Percentiles rank a stretch among this genome's conserved stretches.
Conservation (phyloP, 495 filamentous ascomycete genomes). For the Tetracladium setigerum region DNA sequence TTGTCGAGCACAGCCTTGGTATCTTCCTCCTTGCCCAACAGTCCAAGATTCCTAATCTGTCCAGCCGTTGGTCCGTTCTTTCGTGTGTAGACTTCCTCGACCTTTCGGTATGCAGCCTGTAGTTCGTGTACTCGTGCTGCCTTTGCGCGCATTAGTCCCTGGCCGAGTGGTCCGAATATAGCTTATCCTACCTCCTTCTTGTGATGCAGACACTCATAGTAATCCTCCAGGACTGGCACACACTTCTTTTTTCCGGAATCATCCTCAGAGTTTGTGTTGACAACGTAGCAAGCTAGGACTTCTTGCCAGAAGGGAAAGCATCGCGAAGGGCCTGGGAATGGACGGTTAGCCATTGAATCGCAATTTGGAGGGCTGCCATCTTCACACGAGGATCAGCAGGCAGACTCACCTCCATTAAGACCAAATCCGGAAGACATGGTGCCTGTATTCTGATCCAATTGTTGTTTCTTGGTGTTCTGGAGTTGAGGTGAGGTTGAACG, state of each 20-base stretch:
- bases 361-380: not conserved
- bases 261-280: slow-evolving; percentile 68
- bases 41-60: slow-evolving; percentile 73
- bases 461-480: slow-evolving; percentile 7
- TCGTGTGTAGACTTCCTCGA: slow-evolving; percentile 64
- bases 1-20: slow-evolving; percentile 51
- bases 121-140: slow-evolving; percentile 66
- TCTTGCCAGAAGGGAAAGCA: slow-evolving; percentile 99
- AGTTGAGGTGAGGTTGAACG: slow-evolving; percentile 13
- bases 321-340: slow-evolving; percentile 64
- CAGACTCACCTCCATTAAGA: slow-evolving; percentile 64
- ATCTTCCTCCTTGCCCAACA: slow-evolving; percentile 77
- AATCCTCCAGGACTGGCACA: slow-evolving; percentile 82
- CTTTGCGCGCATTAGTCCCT: slow-evolving; percentile 34
- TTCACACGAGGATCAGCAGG: not conserved
- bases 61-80: slow-evolving; percentile 67
- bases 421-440: slow-evolving; percentile 80
- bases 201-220: slow-evolving; percentile 98
- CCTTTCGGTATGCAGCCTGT: slow-evolving; percentile 82
- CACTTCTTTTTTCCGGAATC: slow-evolving; percentile 84
- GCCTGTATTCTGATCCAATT: slow-evolving; percentile 16
- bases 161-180: not conserved
- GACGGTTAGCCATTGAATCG: slow-evolving; percentile 14
- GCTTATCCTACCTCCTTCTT: slow-evolving; percentile 75
- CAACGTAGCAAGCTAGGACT: slow-evolving; percentile 80